A percentile compares a stretch with the other conserved stretches of the same genome.
Conservation (phyloP, 805 yeast genomes). For the Hanseniaspora osmophila region DNA sequence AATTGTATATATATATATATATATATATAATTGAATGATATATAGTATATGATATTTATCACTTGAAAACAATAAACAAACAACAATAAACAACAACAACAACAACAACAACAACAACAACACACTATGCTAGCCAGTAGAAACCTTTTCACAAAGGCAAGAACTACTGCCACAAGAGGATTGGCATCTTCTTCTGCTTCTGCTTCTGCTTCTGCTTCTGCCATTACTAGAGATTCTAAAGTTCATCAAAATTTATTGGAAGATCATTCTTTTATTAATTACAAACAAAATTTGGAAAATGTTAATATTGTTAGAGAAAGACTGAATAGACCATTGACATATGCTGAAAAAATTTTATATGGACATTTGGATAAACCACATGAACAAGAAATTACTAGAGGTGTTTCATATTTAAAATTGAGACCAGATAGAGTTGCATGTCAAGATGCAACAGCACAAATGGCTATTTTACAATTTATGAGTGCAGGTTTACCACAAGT, state of each 20-base stretch:
- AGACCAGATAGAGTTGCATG: conserved; percentile 97
- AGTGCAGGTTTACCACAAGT: conserved; percentile 85
- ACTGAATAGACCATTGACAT: conserved; percentile 77
- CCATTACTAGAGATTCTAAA: conserved; percentile 49
- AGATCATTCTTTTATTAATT: conserved; percentile 73
- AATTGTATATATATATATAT: neutral
- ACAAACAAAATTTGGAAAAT: conserved; percentile 81
- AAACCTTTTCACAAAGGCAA: conserved; percentile 20
- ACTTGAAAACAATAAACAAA: neutral
- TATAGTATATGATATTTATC: no score
- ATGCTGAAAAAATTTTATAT: conserved; percentile 89
- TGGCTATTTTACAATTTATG: conserved; percentile 95
- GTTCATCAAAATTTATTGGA: conserved; percentile 73
- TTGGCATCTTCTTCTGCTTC: conserved; percentile 23
- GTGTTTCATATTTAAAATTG: conserved; percentile 79
- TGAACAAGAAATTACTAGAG: conserved; percentile 72
- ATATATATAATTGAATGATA: no score
- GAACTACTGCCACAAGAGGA: conserved; percentile 19
- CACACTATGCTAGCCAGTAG: neutral
- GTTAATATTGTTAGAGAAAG: conserved; percentile 73
- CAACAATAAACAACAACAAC: neutral
- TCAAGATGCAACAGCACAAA: conserved; percentile 98
- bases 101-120: neutral
- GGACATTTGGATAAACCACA: conserved; percentile 92
- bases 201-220: conserved; percentile 19